A percentile compares a stretch with the other conserved stretches of the same genome.
These are phyloP conservation scores for Myriosclerotinia duriaeana DNA, from an alignment of 2,329 filamentous ascomycete species.

Conservation along the genomic window DNA sequence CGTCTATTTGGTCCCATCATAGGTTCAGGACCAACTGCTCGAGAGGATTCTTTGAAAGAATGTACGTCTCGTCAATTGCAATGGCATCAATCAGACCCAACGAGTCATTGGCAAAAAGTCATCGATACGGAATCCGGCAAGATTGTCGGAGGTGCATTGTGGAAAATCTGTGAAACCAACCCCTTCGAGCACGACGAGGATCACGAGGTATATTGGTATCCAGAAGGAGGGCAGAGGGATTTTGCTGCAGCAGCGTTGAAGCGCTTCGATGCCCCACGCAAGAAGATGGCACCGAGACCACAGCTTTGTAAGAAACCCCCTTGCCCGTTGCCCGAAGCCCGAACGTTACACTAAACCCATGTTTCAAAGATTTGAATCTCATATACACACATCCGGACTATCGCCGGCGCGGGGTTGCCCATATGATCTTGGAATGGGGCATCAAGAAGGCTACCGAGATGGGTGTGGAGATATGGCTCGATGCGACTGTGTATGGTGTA, in stretches of 20 bases:
- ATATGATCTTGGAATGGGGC: slow-evolving; percentile 20
- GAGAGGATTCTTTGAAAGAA: slow-evolving; percentile 13
- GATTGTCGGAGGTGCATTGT: slow-evolving; percentile 16
- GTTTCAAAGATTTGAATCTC: slow-evolving; percentile 15
- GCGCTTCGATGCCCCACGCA: slow-evolving; percentile 6
- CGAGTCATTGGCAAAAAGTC: slow-evolving; percentile 22
- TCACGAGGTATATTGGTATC: slow-evolving; percentile 16
- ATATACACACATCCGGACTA: slow-evolving; percentile 23
- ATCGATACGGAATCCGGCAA: slow-evolving; percentile 10
- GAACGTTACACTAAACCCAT: neutral
- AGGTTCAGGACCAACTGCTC: neutral
- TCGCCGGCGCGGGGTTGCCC: slow-evolving; percentile 17
- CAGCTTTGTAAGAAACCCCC: slow-evolving; percentile 16
- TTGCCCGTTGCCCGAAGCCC: neutral
- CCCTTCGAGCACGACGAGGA: slow-evolving; percentile 11
- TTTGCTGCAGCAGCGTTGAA: slow-evolving; percentile 4
- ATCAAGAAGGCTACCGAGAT: slow-evolving; percentile 18
- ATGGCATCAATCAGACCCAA: slow-evolving; percentile 19
- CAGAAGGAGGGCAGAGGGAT: slow-evolving; percentile 12
- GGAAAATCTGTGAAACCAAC: slow-evolving; percentile 19
- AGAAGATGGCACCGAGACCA: slow-evolving; percentile 3
- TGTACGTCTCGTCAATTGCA: slow-evolving; percentile 4
- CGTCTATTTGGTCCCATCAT: slow-evolving; percentile 16
- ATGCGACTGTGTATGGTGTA: slow-evolving; percentile 16
- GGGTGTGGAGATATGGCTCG: slow-evolving; percentile 20